These are phyloP conservation scores for Lagerstroemia speciosa DNA, from an alignment of 345 rosid genomes.

Conservation along the genomic window DNA sequence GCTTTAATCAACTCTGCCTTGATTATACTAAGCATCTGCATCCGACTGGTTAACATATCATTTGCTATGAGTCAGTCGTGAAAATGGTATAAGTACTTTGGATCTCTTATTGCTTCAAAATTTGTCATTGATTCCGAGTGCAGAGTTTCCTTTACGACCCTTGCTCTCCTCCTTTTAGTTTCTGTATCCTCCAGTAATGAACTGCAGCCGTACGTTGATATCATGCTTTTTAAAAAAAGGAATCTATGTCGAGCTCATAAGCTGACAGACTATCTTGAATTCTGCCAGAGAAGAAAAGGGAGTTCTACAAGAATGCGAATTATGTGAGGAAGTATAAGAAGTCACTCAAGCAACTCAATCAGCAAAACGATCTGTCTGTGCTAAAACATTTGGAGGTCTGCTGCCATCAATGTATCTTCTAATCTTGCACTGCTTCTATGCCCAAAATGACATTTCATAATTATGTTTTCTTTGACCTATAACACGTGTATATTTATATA, in stretches of 20 bases:
- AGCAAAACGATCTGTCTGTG: constrained; percentile 16
- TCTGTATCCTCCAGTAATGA: background rate
- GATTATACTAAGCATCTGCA: background rate
- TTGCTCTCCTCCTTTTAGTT: background rate
- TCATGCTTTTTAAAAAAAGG: background rate
- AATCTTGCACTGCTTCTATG: background rate
- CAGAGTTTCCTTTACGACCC: background rate
- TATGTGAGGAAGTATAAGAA: constrained; percentile 59
- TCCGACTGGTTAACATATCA: background rate
- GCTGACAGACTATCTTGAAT: constrained; percentile 10
- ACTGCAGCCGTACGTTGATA: background rate
- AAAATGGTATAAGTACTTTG: background rate
- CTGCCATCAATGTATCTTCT: background rate
- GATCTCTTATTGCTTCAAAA: background rate
- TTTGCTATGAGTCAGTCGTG: background rate
- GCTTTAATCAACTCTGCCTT: background rate
- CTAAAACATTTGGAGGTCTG: constrained; percentile 24
- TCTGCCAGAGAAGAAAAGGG: constrained; percentile 54
- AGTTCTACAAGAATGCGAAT: constrained; percentile 79
- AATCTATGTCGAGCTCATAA: background rate
- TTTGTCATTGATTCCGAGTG: background rate
- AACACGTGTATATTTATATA: background rate
- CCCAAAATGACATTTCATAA: background rate
- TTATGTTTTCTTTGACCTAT: background rate
- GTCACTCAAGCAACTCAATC: constrained; percentile 33